A percentile compares a stretch with the other conserved stretches of the same genome.
Conservation (phyloP, 2,329 filamentous ascomycete genomes). For the Apiospora arundinis region DNA sequence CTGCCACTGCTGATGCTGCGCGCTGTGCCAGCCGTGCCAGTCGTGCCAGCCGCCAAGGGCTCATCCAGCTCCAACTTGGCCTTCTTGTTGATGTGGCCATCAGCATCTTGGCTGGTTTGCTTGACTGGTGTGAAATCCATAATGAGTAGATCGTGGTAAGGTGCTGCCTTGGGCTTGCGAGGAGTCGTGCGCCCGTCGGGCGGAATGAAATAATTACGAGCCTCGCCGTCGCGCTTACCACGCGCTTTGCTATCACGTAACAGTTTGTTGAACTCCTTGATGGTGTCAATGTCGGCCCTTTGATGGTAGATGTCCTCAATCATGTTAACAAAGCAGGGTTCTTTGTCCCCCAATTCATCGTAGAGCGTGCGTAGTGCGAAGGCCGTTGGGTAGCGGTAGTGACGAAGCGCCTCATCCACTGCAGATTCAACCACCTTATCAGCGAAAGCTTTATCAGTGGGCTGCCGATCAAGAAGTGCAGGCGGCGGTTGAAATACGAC, state of each 20-base stretch:
- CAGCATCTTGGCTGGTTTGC: slow-evolving; percentile 27
- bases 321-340: slow-evolving; percentile 61
- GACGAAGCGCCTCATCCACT: slow-evolving; percentile 63
- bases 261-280: slow-evolving; percentile 57
- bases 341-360: slow-evolving; percentile 58
- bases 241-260: slow-evolving; percentile 62
- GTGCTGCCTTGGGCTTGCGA: slow-evolving; percentile 54
- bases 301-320: slow-evolving; percentile 64
- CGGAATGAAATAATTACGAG: slow-evolving; percentile 60
- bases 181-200: slow-evolving; percentile 50
- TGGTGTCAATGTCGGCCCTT: slow-evolving; percentile 58
- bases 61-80: slow-evolving; percentile 34
- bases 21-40: neutral
- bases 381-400: slow-evolving; percentile 65
- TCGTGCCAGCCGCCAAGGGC: slow-evolving; percentile 15
- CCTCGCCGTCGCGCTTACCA: slow-evolving; percentile 59
- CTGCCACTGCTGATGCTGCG: slow-evolving; percentile 7
- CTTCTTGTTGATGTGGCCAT: slow-evolving; percentile 39
- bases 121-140: slow-evolving; percentile 44
- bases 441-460: slow-evolving; percentile 50
- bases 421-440: slow-evolving; percentile 62
- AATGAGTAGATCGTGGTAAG: slow-evolving; percentile 55
- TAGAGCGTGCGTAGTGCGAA: slow-evolving; percentile 66
- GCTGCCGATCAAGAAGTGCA: slow-evolving; percentile 24
- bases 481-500: slow-evolving; percentile 9